These are phyloP conservation scores for Amanita polypyramis DNA, from an alignment of 768 basidiomycete genomes.

Conservation along the genomic window DNA sequence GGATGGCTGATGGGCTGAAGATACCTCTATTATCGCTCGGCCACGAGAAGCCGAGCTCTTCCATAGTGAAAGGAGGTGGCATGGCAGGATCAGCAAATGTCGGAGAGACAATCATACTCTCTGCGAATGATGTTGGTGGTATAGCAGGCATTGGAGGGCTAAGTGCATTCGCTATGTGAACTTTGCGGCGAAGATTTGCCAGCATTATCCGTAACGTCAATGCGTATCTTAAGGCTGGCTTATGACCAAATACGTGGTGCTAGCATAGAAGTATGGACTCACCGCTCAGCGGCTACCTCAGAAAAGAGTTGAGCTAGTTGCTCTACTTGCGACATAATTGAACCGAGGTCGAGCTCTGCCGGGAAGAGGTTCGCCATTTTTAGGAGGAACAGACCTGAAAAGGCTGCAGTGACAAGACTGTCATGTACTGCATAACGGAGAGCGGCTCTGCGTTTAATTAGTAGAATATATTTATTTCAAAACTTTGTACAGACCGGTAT, in stretches of 20 bases:
- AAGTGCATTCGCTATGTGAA: slow-evolving; percentile 50
- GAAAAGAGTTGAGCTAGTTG: slow-evolving; percentile 85
- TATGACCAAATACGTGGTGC: background rate
- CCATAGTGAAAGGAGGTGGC: slow-evolving; percentile 67
- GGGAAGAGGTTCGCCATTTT: slow-evolving; percentile 96
- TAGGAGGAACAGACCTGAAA: slow-evolving; percentile 83
- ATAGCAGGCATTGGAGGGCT: slow-evolving; percentile 36
- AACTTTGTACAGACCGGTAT: slow-evolving; percentile 46
- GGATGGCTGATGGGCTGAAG: slow-evolving; percentile 74
- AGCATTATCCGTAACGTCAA: slow-evolving; percentile 90
- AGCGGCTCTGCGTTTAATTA: slow-evolving; percentile 47
- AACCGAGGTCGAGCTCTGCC: slow-evolving; percentile 63
- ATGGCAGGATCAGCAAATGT: slow-evolving; percentile 42
- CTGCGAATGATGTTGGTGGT: slow-evolving; percentile 41
- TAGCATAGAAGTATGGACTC: slow-evolving; percentile 9
- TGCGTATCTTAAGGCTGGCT: slow-evolving; percentile 49
- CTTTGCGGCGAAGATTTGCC: slow-evolving; percentile 81
- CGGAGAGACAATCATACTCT: slow-evolving; percentile 52
- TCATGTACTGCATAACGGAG: slow-evolving; percentile 90
- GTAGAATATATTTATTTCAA: background rate
- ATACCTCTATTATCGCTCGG: slow-evolving; percentile 45
- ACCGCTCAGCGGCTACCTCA: slow-evolving; percentile 90
- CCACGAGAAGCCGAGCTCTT: slow-evolving; percentile 76
- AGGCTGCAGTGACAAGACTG: slow-evolving; percentile 83
- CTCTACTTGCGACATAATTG: slow-evolving; percentile 77